Evolutionary conservation across 2,329 filamentous ascomycete species (phyloP), one percentile per base, ranked within the genome.

Genomic region (Phaeosphaeriaceae sp.): DNA sequence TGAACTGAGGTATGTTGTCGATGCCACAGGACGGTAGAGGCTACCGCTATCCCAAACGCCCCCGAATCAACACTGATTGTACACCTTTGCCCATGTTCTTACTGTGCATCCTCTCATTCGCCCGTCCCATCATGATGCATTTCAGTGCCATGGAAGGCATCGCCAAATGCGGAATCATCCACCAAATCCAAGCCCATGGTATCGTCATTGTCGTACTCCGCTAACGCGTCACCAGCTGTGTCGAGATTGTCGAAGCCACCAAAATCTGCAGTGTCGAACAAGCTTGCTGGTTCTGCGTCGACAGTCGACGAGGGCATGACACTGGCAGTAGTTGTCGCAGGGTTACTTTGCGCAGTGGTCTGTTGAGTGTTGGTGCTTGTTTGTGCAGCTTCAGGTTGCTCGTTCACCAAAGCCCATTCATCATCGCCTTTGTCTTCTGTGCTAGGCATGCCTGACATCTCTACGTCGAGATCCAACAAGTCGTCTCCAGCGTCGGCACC

Each of bases 381-480:
- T 49, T 71, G 68, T 33, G 62, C 56, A 54, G 57, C 61, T 25
- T 53, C 51, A 24, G 61, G 51, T 31, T 72, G 67, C 36, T 73
- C 64, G 46, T 72, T 68, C 22, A 76, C 73, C 60, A 76, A 67
- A 40, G 75, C 72, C 76, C 76, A 78, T 21, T 77, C 75, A 15
- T 77, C 75, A 15, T 77, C 74, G 13, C 62, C 69, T 49, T 74
- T 73, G 2, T 74, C 73, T 25, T 70, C 68, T 17, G 64, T 62
- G 33, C 76, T 77, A 17, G 82, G 78, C 24, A 85, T 83, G 55
- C 85, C 85, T 17, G 85, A 83, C 86, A 91, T 84, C 60, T 84
- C 83, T 58, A 86, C 76, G 58, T 82, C 81, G 42, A 81, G 76
- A 47, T 77, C 76, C 41, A 79, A 69, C 6, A 78, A 72, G 21